These are phyloP conservation scores for Solanum clarkiae DNA, from an alignment of 257 asterid genomes.

Conservation along the genomic window DNA sequence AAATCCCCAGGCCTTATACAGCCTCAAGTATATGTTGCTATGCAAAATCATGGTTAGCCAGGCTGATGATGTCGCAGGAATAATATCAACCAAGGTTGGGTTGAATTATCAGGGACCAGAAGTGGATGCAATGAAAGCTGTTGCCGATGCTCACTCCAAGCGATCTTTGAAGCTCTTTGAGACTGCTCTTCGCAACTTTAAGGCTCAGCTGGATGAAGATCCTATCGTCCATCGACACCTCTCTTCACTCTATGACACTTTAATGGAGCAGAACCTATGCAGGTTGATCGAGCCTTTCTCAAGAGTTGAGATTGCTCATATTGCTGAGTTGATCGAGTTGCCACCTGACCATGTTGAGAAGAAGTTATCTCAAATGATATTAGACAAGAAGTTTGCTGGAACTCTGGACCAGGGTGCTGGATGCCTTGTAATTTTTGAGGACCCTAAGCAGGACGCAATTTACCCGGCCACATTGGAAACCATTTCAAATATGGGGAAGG, in stretches of 20 bases:
- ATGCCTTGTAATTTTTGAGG: slow-evolving; percentile 34
- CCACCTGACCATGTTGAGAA: slow-evolving; percentile 35
- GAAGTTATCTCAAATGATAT: slow-evolving; percentile 35
- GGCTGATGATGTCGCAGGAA: slow-evolving; percentile 36
- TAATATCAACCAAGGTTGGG: slow-evolving; percentile 33
- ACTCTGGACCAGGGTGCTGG: slow-evolving; percentile 43
- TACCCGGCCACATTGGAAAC: slow-evolving; percentile 28
- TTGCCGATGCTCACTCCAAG: slow-evolving; percentile 35
- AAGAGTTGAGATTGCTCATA: slow-evolving; percentile 25
- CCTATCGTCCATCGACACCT: slow-evolving; percentile 36
- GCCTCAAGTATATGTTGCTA: slow-evolving; percentile 39
- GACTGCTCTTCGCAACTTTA: slow-evolving; percentile 22
- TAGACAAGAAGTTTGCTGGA: slow-evolving; percentile 40
- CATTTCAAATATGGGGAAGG: slow-evolving; percentile 35
- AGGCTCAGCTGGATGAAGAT: slow-evolving; percentile 30
- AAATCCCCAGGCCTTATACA: slow-evolving; percentile 30
- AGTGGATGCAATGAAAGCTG: slow-evolving; percentile 45
- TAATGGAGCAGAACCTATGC: slow-evolving; percentile 38
- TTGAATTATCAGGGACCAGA: slow-evolving; percentile 38
- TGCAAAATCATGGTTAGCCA: slow-evolving; percentile 41
- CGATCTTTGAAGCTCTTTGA: slow-evolving; percentile 30
- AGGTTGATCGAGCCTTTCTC: slow-evolving; percentile 36
- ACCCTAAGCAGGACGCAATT: slow-evolving; percentile 32
- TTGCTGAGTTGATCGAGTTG: slow-evolving; percentile 33
- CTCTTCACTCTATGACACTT: slow-evolving; percentile 29